Percentiles rank a stretch among this genome's conserved stretches.
Conservation (phyloP, 108 stramenopile species). For the Asterionellopsis glacialis region DNA sequence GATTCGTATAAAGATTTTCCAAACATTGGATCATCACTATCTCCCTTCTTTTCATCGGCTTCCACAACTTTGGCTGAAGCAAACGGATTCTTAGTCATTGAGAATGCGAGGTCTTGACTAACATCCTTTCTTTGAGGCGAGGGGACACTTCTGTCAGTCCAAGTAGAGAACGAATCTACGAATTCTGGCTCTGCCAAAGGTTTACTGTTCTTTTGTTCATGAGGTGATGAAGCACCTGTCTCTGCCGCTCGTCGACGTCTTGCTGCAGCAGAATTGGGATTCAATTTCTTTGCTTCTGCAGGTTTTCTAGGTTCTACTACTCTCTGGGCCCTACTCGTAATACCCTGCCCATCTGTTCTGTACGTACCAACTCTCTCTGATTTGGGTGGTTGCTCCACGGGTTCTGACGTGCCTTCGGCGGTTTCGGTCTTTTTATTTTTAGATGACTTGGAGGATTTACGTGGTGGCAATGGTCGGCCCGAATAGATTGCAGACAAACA, state of each 20-base stretch:
- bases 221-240: background rate
- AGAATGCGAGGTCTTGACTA: background rate
- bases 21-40: too few relatives aligned
- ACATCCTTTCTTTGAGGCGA: conserved; percentile 1
- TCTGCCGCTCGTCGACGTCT: conserved; percentile 53
- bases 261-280: conserved; percentile 80
- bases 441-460: conserved; percentile 28
- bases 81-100: conserved; percentile 1
- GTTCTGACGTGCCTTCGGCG: background rate
- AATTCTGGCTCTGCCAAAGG: background rate
- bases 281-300: conserved; percentile 63
- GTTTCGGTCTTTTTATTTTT: conserved; percentile 13
- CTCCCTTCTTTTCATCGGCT: background rate
- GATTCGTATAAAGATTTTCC: too few relatives aligned
- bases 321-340: conserved; percentile 13
- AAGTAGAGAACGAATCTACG: background rate
- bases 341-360: conserved; percentile 78
- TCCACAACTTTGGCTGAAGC: background rate
- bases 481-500: conserved; percentile 77
- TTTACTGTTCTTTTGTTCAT: background rate
- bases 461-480: conserved; percentile 62
- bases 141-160: background rate
- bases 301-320: too few relatives aligned
- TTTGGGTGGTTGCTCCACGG: background rate
- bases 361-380: conserved; percentile 50